Evolutionary conservation across 2,329 filamentous ascomycete species (phyloP).

Genomic region (Colletotrichum godetiae): DNA sequence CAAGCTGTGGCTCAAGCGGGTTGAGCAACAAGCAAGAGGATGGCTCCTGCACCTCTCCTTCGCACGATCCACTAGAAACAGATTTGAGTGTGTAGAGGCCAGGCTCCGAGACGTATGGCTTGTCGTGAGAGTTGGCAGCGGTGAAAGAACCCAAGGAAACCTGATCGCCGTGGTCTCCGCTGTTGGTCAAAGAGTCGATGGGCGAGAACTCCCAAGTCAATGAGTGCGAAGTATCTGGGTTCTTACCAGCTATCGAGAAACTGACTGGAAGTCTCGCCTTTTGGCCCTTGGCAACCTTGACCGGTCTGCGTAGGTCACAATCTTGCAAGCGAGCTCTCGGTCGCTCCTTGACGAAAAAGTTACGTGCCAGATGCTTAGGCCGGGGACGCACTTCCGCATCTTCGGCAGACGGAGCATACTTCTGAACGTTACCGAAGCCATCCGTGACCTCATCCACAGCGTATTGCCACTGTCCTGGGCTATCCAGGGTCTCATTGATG

Average conservation of each 20-base stretch:
- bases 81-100: conserved; percentile 89
- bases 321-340: conserved; percentile 78
- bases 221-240: conserved; percentile 73
- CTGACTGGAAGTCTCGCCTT: conserved; percentile 75
- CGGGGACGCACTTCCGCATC: conserved; percentile 75
- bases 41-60: conserved; percentile 91
- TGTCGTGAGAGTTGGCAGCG: conserved; percentile 71
- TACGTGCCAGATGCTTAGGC: conserved; percentile 75
- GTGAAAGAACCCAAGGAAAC: conserved; percentile 68
- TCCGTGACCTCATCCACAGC: conserved; percentile 93
- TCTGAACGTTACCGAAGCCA: conserved; percentile 86
- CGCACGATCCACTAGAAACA: conserved; percentile 83
- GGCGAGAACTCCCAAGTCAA: conserved; percentile 87
- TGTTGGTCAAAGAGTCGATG: conserved; percentile 74
- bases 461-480: conserved; percentile 87
- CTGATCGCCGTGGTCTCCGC: conserved; percentile 74
- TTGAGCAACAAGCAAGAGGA: conserved; percentile 94
- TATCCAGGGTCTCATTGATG: conserved; percentile 88
- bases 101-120: conserved; percentile 76
- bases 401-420: conserved; percentile 75
- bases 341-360: conserved; percentile 87
- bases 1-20: conserved; percentile 85
- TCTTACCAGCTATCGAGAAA: conserved; percentile 72
- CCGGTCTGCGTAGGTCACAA: conserved; percentile 82
- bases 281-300: conserved; percentile 85